Evolutionary conservation across 2,329 filamentous ascomycete species (phyloP), one percentile per base, ranked within the genome.

Genomic region (Zymoseptoria passerinii): DNA sequence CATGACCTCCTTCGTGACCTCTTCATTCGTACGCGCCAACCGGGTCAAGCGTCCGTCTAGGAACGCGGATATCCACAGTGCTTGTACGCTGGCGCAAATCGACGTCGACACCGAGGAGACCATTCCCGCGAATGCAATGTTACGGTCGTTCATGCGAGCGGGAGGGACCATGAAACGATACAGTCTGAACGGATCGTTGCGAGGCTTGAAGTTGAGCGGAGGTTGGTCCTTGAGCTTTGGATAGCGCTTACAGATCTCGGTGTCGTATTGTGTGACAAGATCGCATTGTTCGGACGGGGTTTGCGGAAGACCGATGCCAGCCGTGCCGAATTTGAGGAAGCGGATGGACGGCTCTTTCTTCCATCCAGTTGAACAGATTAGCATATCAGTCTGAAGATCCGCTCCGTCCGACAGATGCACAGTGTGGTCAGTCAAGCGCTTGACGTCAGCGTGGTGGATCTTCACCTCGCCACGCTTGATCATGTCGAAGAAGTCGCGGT

Each of bases 291-390:
- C 68, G 5, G 61, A 49, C 0, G 58, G 60, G 4, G 54, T 55
- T n/a, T 0, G 78, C 75, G 58, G 57, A 18, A 66, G 61, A n/a
- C 61, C 58, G 51, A 67, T 65, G 40, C 64, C 62, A 7, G 63
- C 62, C 48, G 62, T 63, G 57, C 64, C 76, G 10, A 83, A 71
- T 5, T 82, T 78, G 66, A 84, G 81, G 65, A 86, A 65, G 55
- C 79, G 62, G 54, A 86, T 69, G 0, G 76, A 75, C 0, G 80
- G 77, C 16, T 75, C 73, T 4, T 75, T 73, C 53, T 77, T 75
- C 82, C 83, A 86, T 40, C 83, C 83, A 0, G 82, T 85, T 10
- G 78, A 76, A 62, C 77, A 81, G 58, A 85, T 74, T 0, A 87
- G 65, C 0, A 76, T 80, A 53, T 84, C 78, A 0, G 77, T 75